phyloP scores from a whole-genome alignment of 169 alveolate genomes.

The Plasmodium reichenowi region DNA sequence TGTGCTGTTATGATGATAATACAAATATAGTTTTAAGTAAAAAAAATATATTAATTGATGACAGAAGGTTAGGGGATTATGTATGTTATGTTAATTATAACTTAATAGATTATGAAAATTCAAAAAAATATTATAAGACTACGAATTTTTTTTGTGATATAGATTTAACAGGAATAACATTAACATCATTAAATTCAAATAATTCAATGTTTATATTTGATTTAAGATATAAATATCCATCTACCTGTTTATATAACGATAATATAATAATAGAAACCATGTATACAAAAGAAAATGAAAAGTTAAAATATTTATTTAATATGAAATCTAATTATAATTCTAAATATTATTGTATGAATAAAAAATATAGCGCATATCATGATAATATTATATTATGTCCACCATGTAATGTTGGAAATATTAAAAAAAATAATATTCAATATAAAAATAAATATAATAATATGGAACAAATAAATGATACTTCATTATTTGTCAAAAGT shows the following conservation, averaged over 20 bases:
- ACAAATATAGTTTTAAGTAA: constrained; percentile 60
- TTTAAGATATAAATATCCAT: constrained; percentile 57
- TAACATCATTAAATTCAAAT: constrained; percentile 59
- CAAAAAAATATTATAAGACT: constrained; percentile 56
- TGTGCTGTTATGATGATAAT: constrained; percentile 32
- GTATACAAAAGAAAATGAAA: constrained; percentile 9
- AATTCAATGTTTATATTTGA: constrained; percentile 69
- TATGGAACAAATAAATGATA: neutral
- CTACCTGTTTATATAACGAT: constrained; percentile 68
- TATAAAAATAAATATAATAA: neutral
- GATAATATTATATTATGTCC: constrained; percentile 64
- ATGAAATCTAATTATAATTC: constrained; percentile 55
- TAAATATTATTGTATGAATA: constrained; percentile 8
- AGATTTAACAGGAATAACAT: constrained; percentile 59
- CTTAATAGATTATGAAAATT: constrained; percentile 63
- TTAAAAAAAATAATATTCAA: neutral
- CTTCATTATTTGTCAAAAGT: constrained; percentile 17
- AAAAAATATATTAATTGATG: constrained; percentile 68
- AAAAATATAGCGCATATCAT: constrained; percentile 54
- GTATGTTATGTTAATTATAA: constrained; percentile 60
- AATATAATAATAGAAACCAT: constrained; percentile 35
- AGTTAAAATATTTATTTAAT: constrained; percentile 20
- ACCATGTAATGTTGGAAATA: neutral
- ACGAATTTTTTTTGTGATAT: constrained; percentile 44
- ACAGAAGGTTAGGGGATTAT: constrained; percentile 41